These are phyloP conservation scores for Fraxinus albicans DNA, from an alignment of 305 asterid species.

Conservation along the genomic window DNA sequence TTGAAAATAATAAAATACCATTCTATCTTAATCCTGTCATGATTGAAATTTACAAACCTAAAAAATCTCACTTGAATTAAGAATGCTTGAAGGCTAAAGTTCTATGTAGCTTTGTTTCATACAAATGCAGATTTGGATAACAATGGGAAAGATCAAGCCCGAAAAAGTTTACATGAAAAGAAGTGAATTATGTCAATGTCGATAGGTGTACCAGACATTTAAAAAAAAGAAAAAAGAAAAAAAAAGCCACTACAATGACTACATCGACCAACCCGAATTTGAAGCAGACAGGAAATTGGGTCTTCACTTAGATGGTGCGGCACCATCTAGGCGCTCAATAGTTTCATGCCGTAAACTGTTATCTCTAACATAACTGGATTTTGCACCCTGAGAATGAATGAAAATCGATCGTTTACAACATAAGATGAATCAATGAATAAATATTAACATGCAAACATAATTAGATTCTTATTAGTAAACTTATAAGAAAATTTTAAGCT, in stretches of 20 bases:
- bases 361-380: conserved; percentile 35
- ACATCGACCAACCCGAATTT: not conserved
- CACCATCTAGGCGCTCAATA: conserved; percentile 16
- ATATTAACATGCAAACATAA: not conserved
- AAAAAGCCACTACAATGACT: not conserved
- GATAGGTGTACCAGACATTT: not conserved
- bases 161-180: not conserved
- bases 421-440: not conserved
- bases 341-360: conserved; percentile 41
- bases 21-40: no score
- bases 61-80: not conserved
- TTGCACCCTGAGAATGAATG: conserved; percentile 50
- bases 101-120: not conserved
- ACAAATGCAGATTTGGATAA: not conserved
- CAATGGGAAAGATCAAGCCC: not conserved
- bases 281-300: not conserved
- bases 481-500: not conserved
- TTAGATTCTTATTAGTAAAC: no score
- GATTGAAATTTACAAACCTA: not conserved
- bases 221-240: no score
- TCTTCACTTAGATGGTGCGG: conserved; percentile 21
- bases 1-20: not conserved
- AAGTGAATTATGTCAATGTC: not conserved
- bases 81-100: not conserved
- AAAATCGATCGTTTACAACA: not conserved